A percentile compares a stretch with the other conserved stretches of the same genome.
Evolutionary conservation across 331 rosid species (phyloP).

Genomic region (Malus hybrid): DNA sequence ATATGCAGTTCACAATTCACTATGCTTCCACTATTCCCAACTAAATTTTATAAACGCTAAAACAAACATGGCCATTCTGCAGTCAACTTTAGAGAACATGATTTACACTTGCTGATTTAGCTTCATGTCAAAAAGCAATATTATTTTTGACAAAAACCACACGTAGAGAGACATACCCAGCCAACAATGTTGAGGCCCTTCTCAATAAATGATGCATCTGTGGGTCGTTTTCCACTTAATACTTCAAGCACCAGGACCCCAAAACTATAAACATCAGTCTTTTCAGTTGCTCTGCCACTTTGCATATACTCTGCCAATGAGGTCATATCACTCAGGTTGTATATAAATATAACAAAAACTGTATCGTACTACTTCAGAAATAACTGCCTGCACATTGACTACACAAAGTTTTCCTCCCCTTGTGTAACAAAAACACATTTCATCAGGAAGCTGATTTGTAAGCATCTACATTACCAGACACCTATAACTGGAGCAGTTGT

Average conservation of each 20-base stretch:
- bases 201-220: slow-evolving; percentile 91
- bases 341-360: not conserved
- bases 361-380: not conserved
- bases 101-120: not conserved
- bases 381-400: not conserved
- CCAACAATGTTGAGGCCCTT: slow-evolving; percentile 97
- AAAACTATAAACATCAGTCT: slow-evolving; percentile 89
- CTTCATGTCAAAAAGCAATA: not conserved
- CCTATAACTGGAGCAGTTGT: not conserved
- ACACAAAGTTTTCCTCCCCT: not conserved
- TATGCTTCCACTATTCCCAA: not conserved
- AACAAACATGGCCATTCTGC: not conserved
- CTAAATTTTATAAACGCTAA: not conserved
- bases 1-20: not conserved
- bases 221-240: slow-evolving; percentile 91
- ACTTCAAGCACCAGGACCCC: slow-evolving; percentile 95
- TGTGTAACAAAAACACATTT: not conserved
- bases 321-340: not conserved
- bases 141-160: not conserved
- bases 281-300: slow-evolving; percentile 99
- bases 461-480: not conserved
- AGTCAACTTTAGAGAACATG: not conserved
- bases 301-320: slow-evolving; percentile 88
- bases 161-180: slow-evolving; percentile 59
- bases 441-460: not conserved